Conservation (phyloP, 768 basidiomycete genomes). For the Cantharellus cinnabarinus region DNA sequence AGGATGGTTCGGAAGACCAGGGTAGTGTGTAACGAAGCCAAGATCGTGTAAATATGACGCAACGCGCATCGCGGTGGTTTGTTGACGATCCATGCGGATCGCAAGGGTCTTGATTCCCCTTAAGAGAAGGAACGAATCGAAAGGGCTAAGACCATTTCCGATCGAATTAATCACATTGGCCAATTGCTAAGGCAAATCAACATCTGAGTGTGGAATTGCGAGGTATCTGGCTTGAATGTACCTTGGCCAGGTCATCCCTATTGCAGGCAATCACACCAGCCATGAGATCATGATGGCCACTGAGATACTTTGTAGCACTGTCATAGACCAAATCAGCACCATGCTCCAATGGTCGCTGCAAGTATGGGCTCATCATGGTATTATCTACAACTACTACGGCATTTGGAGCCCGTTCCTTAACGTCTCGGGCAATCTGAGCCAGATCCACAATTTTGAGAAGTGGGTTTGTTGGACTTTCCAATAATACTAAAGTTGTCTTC, state of each 20-base stretch:
- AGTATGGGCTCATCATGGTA: constrained; percentile 99
- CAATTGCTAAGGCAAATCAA: constrained; percentile 35
- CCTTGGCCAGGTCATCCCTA: constrained; percentile 76
- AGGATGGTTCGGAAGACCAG: constrained; percentile 56
- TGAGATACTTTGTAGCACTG: constrained; percentile 92
- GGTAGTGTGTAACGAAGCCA: constrained; percentile 84
- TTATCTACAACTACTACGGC: constrained; percentile 86
- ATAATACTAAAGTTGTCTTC: constrained; percentile 83
- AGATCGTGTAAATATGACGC: constrained; percentile 68
- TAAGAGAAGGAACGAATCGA: constrained; percentile 89
- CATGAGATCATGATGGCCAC: constrained; percentile 98
- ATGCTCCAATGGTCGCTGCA: constrained; percentile 85
- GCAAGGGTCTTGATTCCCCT: constrained; percentile 93
- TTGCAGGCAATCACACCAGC: constrained; percentile 89
- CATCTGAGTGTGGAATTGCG: neutral
- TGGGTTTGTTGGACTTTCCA: constrained; percentile 96
- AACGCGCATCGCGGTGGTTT: constrained; percentile 58
- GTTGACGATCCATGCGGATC: constrained; percentile 88
- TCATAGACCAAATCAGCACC: constrained; percentile 97
- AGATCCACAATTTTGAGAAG: constrained; percentile 88
- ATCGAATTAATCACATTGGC: constrained; percentile 83
- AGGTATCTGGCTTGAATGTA: constrained; percentile 14
- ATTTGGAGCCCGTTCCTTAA: constrained; percentile 62
- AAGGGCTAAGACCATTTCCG: constrained; percentile 85
- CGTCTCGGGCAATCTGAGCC: constrained; percentile 57